These are phyloP conservation scores for Scheffersomyces lignosus DNA, from an alignment of 805 yeast species.

Conservation along the genomic window DNA sequence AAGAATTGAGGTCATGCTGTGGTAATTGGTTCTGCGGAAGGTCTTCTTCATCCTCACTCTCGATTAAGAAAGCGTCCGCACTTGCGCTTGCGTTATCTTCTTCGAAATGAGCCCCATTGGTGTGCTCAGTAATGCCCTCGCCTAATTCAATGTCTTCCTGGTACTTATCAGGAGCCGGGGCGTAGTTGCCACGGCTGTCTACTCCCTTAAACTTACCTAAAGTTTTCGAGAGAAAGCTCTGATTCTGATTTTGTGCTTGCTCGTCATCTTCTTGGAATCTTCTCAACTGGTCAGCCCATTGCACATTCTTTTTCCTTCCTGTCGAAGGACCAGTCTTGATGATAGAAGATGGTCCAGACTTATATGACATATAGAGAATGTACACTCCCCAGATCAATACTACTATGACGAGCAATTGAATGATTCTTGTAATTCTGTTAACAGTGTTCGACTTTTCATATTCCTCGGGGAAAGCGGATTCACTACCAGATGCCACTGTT, in stretches of 20 bases:
- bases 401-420: slow-evolving; percentile 39
- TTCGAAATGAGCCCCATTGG: not conserved
- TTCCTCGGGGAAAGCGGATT: not conserved
- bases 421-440: slow-evolving; percentile 33
- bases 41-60: slow-evolving; percentile 46
- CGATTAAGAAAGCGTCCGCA: slow-evolving; percentile 46
- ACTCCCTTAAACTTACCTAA: slow-evolving; percentile 31
- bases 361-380: slow-evolving; percentile 36
- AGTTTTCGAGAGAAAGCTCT: slow-evolving; percentile 39
- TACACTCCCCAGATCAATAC: slow-evolving; percentile 43
- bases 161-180: slow-evolving; percentile 18
- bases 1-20: too few relatives aligned
- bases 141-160: slow-evolving; percentile 25
- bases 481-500: not conserved
- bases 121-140: slow-evolving; percentile 7
- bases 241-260: slow-evolving; percentile 18
- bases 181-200: slow-evolving; percentile 26
- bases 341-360: slow-evolving; percentile 41
- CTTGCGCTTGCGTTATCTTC: slow-evolving; percentile 1
- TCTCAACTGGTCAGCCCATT: slow-evolving; percentile 47
- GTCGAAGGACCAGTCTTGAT: slow-evolving; percentile 34
- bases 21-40: slow-evolving; percentile 2
- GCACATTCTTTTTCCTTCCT: slow-evolving; percentile 43
- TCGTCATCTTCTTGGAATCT: slow-evolving; percentile 32
- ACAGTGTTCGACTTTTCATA: not conserved